Conservation (phyloP, 495 filamentous ascomycete genomes). For the Ascodesmis nigricans region DNA sequence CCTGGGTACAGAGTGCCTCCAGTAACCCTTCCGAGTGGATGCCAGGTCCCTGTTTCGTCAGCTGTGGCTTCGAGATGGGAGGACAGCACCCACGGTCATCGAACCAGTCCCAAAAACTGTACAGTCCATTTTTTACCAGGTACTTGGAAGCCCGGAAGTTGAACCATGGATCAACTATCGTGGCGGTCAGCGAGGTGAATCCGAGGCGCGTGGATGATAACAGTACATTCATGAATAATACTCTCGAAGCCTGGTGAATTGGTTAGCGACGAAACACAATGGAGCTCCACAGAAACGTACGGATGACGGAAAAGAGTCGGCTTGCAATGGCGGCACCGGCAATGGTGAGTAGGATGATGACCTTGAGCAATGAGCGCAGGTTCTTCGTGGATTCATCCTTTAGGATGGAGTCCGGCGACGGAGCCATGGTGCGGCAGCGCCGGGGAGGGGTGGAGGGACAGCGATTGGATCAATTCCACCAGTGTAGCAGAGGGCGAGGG, state of each 20-base stretch:
- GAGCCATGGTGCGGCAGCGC: too few relatives aligned
- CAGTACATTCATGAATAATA: conserved; percentile 98
- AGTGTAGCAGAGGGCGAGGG: too few relatives aligned
- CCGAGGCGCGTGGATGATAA: conserved; percentile 2
- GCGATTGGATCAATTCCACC: too few relatives aligned
- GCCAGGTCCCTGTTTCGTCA: conserved; percentile 60
- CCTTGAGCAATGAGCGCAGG: conserved; percentile 65
- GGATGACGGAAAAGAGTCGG: conserved; percentile 93
- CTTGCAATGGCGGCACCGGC: conserved; percentile 82
- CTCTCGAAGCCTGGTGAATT: conserved; percentile 64
- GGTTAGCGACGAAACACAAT: conserved; percentile 2
- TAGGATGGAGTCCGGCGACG: conserved; percentile 35
- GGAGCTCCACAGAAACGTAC: conserved; percentile 33
- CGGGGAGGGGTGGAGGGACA: too few relatives aligned
- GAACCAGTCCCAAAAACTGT: conserved; percentile 99
- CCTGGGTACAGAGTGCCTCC: conserved; percentile 96
- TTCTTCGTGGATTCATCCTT: conserved; percentile 47
- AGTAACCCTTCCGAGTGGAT: conserved; percentile 94
- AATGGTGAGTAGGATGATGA: conserved; percentile 81
- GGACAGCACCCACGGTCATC: conserved; percentile 55
- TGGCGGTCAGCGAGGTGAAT: too few relatives aligned
- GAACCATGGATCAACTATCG: conserved; percentile 99
- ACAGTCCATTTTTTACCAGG: conserved; percentile 86
- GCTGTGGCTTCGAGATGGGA: too few relatives aligned
- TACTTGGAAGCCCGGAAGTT: conserved; percentile 99